A percentile compares a stretch with the other conserved stretches of the same genome.
These are phyloP conservation scores for Kwoniella mangroviensis DNA, from an alignment of 768 basidiomycete genomes.

Conservation along the genomic window DNA sequence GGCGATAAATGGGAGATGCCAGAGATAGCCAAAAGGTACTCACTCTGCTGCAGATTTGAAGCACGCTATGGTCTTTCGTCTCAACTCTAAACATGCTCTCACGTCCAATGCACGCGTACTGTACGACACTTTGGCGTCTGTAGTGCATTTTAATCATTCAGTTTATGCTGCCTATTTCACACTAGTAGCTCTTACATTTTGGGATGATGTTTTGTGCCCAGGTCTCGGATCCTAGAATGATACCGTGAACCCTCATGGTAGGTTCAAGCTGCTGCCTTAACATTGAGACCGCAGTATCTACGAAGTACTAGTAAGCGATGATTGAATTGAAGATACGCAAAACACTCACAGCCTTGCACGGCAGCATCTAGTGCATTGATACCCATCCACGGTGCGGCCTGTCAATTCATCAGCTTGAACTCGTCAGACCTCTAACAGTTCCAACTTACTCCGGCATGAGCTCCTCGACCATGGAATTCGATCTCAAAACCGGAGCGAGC, in stretches of 20 bases:
- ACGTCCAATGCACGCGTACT: slow-evolving; percentile 74
- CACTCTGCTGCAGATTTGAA: slow-evolving; percentile 65
- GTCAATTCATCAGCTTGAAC: neutral
- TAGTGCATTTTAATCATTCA: neutral
- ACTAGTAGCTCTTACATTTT: slow-evolving; percentile 64
- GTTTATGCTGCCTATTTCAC: slow-evolving; percentile 73
- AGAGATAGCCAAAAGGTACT: slow-evolving; percentile 2
- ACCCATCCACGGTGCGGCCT: slow-evolving; percentile 45
- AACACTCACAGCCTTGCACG: slow-evolving; percentile 59
- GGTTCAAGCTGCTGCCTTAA: slow-evolving; percentile 88
- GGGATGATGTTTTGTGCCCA: slow-evolving; percentile 68
- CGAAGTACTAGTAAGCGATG: slow-evolving; percentile 57
- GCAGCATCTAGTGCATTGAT: slow-evolving; percentile 68
- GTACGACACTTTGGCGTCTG: slow-evolving; percentile 74
- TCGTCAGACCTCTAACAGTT: neutral
- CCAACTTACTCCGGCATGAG: slow-evolving; percentile 47
- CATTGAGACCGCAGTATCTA: slow-evolving; percentile 76
- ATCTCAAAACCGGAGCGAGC: slow-evolving; percentile 43
- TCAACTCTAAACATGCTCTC: slow-evolving; percentile 66
- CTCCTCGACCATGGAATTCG: slow-evolving; percentile 40
- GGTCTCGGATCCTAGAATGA: slow-evolving; percentile 13
- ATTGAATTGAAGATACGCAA: neutral
- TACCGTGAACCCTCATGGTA: slow-evolving; percentile 63
- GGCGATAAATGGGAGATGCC: neutral
- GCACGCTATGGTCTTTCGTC: slow-evolving; percentile 70